phyloP scores from a whole-genome alignment of 2,329 filamentous ascomycete species.

The Cryphonectria naterciae region DNA sequence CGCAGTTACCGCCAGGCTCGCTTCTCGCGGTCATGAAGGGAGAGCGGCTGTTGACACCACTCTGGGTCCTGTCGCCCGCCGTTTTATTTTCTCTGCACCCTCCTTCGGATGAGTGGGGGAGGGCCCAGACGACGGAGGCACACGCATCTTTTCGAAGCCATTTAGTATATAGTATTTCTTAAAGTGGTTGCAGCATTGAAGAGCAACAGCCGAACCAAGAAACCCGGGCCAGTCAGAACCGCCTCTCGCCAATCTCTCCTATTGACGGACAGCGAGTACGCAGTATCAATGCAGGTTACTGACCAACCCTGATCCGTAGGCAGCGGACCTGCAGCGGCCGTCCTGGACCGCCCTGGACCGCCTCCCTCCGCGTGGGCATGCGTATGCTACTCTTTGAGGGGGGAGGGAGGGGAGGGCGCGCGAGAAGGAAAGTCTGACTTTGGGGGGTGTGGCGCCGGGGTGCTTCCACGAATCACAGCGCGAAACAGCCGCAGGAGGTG shows the following conservation, averaged over 20 bases:
- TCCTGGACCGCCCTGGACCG: background rate
- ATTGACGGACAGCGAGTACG: slow-evolving; percentile 15
- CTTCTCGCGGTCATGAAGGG: background rate
- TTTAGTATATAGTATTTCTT: background rate
- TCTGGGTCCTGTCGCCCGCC: background rate
- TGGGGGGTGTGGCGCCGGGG: background rate
- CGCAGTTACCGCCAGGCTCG: slow-evolving; percentile 20
- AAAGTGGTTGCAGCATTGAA: slow-evolving; percentile 25
- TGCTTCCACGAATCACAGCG: slow-evolving; percentile 24
- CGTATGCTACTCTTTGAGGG: background rate
- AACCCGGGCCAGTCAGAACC: slow-evolving; percentile 25
- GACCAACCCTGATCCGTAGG: slow-evolving; percentile 22
- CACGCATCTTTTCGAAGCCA: background rate
- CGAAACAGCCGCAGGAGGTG: slow-evolving; percentile 11
- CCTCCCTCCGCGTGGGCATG: slow-evolving; percentile 5
- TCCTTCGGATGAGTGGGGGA: background rate
- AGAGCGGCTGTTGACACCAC: background rate
- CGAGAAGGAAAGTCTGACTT: background rate
- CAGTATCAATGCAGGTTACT: background rate
- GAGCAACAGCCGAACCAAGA: slow-evolving; percentile 9
- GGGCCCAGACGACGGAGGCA: background rate
- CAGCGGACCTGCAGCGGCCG: slow-evolving; percentile 18
- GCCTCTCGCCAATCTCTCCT: slow-evolving; percentile 13
- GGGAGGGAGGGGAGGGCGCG: no score
- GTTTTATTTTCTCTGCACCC: background rate